Evolutionary conservation across 2,329 filamentous ascomycete species (phyloP), one percentile per base, ranked within the genome.

Genomic region (Ascochyta lentis): DNA sequence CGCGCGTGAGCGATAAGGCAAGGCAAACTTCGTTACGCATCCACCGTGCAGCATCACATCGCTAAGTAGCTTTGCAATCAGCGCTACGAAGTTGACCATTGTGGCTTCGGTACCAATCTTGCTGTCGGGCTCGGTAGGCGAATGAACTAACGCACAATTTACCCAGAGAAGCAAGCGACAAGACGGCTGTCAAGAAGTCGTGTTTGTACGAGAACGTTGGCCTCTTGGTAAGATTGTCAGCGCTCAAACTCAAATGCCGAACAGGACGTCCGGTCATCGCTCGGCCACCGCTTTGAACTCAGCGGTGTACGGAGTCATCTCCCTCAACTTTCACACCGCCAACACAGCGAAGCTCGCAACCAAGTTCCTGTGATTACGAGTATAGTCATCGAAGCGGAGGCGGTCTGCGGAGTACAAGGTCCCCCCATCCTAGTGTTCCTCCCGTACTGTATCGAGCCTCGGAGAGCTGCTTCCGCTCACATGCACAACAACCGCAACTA

Each of bases 1-100:
- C 40, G 8, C 42, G 47, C 43, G 63, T 51, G 56, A 63, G 66
- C 65, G 69, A 73, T 71, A 72, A 72, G 65, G 63, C 59, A 66
- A 60, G 31, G 22, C 4, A 23, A 22, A 10, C 27, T 9, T 27
- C n/a, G 12, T 39, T 13, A 33, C 31, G 42, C 22, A 29, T 13
- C 26, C 19, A 26, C n/a, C 12, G n/a, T 37, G 42, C 53, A 50
- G 53, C 33, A 56, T 50, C 39, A 45, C 60, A 61, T 58, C 43
- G 55, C 58, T 43, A 40, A 33, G 38, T 39, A 33, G 37, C 34
- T 42, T 35, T 41, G 62, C 56, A 48, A 66, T 64, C 64, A 67
- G 61, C 69, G 58, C 63, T 67, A 64, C 58, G 59, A 44, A 47
- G 26, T 38, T 33, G 33, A 19, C 33, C 38, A 41, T 27, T 19